A percentile compares a stretch with the other conserved stretches of the same genome.
Evolutionary conservation across 106 monocot species (phyloP).

Genomic region (Allium fistulosum): DNA sequence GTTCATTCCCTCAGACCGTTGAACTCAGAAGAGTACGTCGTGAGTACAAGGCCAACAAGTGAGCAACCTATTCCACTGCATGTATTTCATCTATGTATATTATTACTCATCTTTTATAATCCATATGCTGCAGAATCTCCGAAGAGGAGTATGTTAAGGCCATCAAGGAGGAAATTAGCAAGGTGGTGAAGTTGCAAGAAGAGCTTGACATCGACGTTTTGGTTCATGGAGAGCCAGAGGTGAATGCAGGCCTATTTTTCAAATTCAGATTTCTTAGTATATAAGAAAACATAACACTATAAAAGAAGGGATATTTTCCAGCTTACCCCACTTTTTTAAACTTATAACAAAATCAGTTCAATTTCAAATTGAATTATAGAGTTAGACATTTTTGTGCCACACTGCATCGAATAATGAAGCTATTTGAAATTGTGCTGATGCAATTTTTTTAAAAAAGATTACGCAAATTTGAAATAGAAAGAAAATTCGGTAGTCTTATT

Average conservation of each 20-base stretch:
- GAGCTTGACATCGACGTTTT: constrained; percentile 18
- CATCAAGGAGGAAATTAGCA: constrained; percentile 25
- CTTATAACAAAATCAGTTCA: too few species aligned
- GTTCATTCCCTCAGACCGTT: constrained; percentile 16
- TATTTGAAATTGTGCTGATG: too few species aligned
- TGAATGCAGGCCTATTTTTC: neutral
- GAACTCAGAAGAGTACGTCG: constrained; percentile 18
- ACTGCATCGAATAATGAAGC: too few species aligned
- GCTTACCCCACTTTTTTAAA: too few species aligned
- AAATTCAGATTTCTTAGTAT: too few species aligned
- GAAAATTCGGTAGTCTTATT: too few species aligned
- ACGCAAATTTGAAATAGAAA: too few species aligned
- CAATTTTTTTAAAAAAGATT: too few species aligned
- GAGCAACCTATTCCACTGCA: neutral
- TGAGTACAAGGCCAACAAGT: constrained; percentile 22
- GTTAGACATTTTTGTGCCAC: too few species aligned
- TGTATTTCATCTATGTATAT: neutral
- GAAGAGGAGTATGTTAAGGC: constrained; percentile 13
- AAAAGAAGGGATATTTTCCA: too few species aligned
- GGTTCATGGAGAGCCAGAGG: constrained; percentile 18
- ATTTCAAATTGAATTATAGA: too few species aligned
- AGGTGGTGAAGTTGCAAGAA: constrained; percentile 20
- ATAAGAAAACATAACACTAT: too few species aligned
- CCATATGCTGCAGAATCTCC: neutral
- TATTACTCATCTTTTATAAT: neutral